A percentile compares a stretch with the other conserved stretches of the same genome.
Evolutionary conservation across 78 protist genomes (phyloP).

Genomic region (Chrysochromulina parva): DNA sequence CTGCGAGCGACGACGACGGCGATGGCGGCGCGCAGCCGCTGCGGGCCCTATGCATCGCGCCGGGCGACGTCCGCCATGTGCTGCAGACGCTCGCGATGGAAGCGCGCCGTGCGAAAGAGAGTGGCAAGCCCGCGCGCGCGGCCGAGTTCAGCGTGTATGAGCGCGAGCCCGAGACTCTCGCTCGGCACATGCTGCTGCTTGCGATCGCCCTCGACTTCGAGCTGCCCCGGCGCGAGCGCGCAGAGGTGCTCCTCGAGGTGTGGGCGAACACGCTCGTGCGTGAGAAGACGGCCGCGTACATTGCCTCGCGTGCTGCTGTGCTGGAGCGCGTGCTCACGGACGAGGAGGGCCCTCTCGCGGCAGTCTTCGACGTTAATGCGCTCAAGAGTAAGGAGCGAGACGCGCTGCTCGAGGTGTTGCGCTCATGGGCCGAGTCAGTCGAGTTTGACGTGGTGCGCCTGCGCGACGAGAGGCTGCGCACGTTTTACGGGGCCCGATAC

Average conservation of each 20-base stretch:
- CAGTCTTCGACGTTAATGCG: not conserved
- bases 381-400: constrained; percentile 36
- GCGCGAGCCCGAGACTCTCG: not conserved
- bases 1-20: not conserved
- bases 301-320: not conserved
- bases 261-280: constrained; percentile 12
- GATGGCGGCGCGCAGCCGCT: not conserved
- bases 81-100: not conserved
- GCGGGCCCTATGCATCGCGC: not conserved
- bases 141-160: not conserved
- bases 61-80: constrained; percentile 8
- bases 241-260: constrained; percentile 32
- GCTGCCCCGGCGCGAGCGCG: constrained; percentile 37
- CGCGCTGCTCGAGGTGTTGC: constrained; percentile 12
- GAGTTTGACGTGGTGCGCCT: constrained; percentile 21
- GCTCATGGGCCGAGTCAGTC: not conserved
- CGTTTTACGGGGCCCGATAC: constrained; percentile 31
- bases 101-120: not conserved
- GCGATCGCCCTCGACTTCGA: constrained; percentile 7
- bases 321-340: not conserved
- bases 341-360: constrained; percentile 11
- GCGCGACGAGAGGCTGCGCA: constrained; percentile 48
- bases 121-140: too few species aligned
- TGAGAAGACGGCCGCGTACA: constrained; percentile 8
- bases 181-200: constrained; percentile 39